phyloP scores from a whole-genome alignment of 2,329 filamentous ascomycete genomes.

The Cordyceps javanica region DNA sequence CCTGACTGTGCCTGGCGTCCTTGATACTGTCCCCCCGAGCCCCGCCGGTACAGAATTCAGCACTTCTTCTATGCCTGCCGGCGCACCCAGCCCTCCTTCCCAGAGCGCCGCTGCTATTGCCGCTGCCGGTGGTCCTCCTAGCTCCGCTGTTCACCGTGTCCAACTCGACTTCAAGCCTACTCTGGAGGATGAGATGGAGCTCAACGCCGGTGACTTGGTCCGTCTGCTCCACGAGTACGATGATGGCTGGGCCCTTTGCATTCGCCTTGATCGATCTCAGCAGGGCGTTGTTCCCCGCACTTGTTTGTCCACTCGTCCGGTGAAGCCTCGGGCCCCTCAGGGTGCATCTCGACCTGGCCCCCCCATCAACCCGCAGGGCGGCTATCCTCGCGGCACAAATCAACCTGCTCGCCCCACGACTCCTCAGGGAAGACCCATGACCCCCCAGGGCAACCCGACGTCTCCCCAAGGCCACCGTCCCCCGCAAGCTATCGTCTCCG shows the following conservation, averaged over 20 bases:
- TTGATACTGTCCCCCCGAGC: slow-evolving; percentile 42
- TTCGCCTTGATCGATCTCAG: slow-evolving; percentile 79
- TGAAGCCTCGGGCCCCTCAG: slow-evolving; percentile 68
- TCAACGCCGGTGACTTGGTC: slow-evolving; percentile 76
- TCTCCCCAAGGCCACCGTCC: slow-evolving; percentile 28
- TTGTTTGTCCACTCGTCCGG: slow-evolving; percentile 84
- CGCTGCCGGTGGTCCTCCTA: slow-evolving; percentile 52
- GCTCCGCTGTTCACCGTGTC: slow-evolving; percentile 75
- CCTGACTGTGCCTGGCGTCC: slow-evolving; percentile 40
- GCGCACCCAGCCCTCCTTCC: slow-evolving; percentile 31
- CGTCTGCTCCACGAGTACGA: slow-evolving; percentile 93
- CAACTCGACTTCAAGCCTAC: slow-evolving; percentile 92
- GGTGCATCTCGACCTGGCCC: slow-evolving; percentile 45
- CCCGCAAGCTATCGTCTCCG: slow-evolving; percentile 32
- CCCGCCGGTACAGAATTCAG: slow-evolving; percentile 60
- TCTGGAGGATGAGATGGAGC: slow-evolving; percentile 83
- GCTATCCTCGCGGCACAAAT: slow-evolving; percentile 23
- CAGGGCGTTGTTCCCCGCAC: slow-evolving; percentile 93
- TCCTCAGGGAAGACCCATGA: slow-evolving; percentile 31
- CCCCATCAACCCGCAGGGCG: slow-evolving; percentile 40
- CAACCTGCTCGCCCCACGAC: slow-evolving; percentile 14
- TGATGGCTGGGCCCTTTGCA: slow-evolving; percentile 95
- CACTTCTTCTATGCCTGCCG: slow-evolving; percentile 46
- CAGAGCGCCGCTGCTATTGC: slow-evolving; percentile 54
- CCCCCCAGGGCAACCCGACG: slow-evolving; percentile 31